Percentiles rank a stretch among this genome's conserved stretches.
Evolutionary conservation across 169 alveolate genomes (phyloP).

Genomic region (Theileria parva): DNA sequence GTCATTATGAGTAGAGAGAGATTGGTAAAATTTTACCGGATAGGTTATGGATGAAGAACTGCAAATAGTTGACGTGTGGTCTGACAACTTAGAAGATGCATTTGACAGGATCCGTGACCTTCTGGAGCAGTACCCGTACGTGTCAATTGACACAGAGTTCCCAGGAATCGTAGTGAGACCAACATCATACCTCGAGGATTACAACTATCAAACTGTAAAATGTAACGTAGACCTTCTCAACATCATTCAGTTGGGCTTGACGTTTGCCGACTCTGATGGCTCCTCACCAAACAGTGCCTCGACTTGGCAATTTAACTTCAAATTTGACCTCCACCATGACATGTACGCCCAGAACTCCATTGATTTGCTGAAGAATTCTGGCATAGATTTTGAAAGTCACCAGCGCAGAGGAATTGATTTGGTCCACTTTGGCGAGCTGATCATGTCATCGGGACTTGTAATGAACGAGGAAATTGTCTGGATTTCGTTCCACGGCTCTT

Average conservation of each 20-base stretch:
- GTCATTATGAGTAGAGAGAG: background rate
- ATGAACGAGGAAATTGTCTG: slow-evolving; percentile 95
- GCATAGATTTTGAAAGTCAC: slow-evolving; percentile 94
- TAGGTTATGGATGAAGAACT: slow-evolving; percentile 79
- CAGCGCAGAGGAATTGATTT: slow-evolving; percentile 90
- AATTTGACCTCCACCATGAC: slow-evolving; percentile 90
- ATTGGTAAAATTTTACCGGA: slow-evolving; percentile 25
- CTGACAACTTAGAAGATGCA: slow-evolving; percentile 87
- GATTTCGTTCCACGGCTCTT: slow-evolving; percentile 97
- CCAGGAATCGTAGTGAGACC: slow-evolving; percentile 93
- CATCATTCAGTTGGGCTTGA: slow-evolving; percentile 94
- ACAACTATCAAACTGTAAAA: slow-evolving; percentile 92
- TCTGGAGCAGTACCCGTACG: slow-evolving; percentile 88
- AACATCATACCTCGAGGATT: slow-evolving; percentile 86
- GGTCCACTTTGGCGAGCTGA: slow-evolving; percentile 92
- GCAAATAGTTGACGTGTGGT: slow-evolving; percentile 84
- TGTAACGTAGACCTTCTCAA: slow-evolving; percentile 93
- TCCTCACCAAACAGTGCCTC: slow-evolving; percentile 86
- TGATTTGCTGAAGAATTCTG: slow-evolving; percentile 91
- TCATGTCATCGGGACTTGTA: slow-evolving; percentile 92
- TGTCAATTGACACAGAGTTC: slow-evolving; percentile 90
- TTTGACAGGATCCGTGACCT: slow-evolving; percentile 86
- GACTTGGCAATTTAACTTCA: slow-evolving; percentile 97
- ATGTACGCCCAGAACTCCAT: slow-evolving; percentile 90
- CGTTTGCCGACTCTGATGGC: slow-evolving; percentile 92